These are phyloP conservation scores for Nitzschia sp. DNA, from an alignment of 108 stramenopile species.

Conservation along the genomic window DNA sequence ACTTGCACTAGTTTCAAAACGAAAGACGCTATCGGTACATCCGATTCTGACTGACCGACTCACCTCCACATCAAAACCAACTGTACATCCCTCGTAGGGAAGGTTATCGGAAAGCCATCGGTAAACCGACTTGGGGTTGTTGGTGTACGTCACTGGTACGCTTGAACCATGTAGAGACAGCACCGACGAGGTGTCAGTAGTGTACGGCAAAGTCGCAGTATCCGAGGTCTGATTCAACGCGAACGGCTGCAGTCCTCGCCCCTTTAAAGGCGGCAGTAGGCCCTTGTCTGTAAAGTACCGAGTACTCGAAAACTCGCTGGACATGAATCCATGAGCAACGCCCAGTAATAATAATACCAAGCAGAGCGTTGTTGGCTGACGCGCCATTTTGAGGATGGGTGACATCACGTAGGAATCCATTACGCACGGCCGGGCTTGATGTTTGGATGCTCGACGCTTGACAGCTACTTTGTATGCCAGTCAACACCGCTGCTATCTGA, in stretches of 20 bases:
- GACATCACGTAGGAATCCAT: no score
- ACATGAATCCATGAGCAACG: constrained; percentile 5
- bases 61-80: constrained; percentile 49
- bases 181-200: not conserved
- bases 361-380: no score
- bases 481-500: no score
- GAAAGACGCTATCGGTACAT: no score
- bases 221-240: not conserved
- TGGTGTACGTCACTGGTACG: constrained; percentile 61
- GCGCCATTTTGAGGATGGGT: no score
- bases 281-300: constrained; percentile 16
- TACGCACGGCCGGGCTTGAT: no score
- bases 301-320: constrained; percentile 2
- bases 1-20: no score
- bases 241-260: not conserved
- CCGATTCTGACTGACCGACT: no score
- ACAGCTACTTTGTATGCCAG: no score
- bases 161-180: not conserved
- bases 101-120: constrained; percentile 57
- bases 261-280: constrained; percentile 8
- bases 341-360: not conserved
- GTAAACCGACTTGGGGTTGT: constrained; percentile 43
- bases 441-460: no score
- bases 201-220: not conserved
- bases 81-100: constrained; percentile 10